A percentile compares a stretch with the other conserved stretches of the same genome.
These are phyloP conservation scores for Rhododendron molle DNA, from an alignment of 148 eudicot genomes.

Conservation along the genomic window DNA sequence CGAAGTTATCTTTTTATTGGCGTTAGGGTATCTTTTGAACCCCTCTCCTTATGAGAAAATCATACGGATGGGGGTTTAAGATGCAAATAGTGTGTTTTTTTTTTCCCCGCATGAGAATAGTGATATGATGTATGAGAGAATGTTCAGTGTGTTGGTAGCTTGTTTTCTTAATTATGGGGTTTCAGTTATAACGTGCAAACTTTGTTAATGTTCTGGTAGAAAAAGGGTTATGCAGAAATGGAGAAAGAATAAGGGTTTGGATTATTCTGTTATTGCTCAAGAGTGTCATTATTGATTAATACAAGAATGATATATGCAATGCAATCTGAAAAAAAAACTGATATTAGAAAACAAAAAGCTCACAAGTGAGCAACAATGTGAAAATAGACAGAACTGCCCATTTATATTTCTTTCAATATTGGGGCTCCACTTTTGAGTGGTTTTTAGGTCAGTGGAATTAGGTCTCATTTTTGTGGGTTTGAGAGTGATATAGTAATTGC, in stretches of 20 bases:
- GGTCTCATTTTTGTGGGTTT: not conserved
- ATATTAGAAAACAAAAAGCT: not conserved
- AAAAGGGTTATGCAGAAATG: not conserved
- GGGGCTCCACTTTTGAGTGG: not conserved
- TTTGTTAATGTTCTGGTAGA: not conserved
- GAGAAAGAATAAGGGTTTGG: not conserved
- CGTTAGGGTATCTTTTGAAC: not conserved
- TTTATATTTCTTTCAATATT: not conserved
- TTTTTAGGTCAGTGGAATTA: not conserved
- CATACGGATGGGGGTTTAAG: not conserved
- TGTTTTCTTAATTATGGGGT: not conserved
- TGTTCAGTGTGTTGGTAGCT: not conserved
- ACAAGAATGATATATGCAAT: not conserved
- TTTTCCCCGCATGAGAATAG: not conserved
- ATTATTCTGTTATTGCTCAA: not conserved
- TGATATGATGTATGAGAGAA: not conserved
- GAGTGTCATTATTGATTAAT: not conserved
- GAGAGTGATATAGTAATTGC: not conserved
- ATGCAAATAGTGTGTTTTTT: not conserved
- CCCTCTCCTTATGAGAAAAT: not conserved
- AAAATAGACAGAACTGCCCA: not conserved
- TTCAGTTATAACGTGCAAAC: not conserved
- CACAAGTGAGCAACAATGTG: not conserved
- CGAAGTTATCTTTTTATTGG: not conserved
- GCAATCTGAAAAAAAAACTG: not conserved